A percentile compares a stretch with the other conserved stretches of the same genome.
Conservation (phyloP, 371 early-diverging fungal genomes). For the Apophysomyces trapeziformis region DNA sequence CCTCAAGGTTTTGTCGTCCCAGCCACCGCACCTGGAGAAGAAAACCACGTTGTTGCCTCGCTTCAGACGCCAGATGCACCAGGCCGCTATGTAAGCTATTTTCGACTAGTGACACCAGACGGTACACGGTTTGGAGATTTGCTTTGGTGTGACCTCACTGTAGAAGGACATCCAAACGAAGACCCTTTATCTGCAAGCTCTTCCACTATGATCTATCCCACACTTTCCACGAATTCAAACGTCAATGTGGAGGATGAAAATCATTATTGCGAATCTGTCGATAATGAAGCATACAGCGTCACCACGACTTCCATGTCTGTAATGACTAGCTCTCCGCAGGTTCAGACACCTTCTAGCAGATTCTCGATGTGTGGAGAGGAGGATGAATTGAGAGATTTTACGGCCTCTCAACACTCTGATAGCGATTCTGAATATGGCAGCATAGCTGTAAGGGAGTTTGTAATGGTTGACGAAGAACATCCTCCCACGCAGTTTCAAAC, state of each 20-base stretch:
- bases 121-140: slow-evolving; percentile 69
- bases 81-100: slow-evolving; percentile 65
- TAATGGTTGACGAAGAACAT: neutral
- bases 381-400: neutral
- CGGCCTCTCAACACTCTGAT: neutral
- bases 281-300: neutral
- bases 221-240: slow-evolving; percentile 13
- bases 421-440: neutral
- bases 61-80: slow-evolving; percentile 67
- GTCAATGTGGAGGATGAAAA: neutral
- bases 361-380: neutral
- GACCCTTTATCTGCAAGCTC: neutral
- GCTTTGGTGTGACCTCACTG: slow-evolving; percentile 68
- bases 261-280: neutral
- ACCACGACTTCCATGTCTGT: neutral
- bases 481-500: neutral
- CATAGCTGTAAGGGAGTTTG: neutral
- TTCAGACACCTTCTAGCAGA: neutral
- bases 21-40: slow-evolving; percentile 52
- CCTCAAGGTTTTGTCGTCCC: slow-evolving; percentile 49
- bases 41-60: slow-evolving; percentile 61
- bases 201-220: slow-evolving; percentile 23
- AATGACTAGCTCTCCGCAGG: neutral
- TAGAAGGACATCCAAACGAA: slow-evolving; percentile 36
- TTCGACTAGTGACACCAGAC: slow-evolving; percentile 63